These are phyloP conservation scores for Plasmodiophora brassicae DNA, from an alignment of 208 protist genomes.

Conservation along the genomic window DNA sequence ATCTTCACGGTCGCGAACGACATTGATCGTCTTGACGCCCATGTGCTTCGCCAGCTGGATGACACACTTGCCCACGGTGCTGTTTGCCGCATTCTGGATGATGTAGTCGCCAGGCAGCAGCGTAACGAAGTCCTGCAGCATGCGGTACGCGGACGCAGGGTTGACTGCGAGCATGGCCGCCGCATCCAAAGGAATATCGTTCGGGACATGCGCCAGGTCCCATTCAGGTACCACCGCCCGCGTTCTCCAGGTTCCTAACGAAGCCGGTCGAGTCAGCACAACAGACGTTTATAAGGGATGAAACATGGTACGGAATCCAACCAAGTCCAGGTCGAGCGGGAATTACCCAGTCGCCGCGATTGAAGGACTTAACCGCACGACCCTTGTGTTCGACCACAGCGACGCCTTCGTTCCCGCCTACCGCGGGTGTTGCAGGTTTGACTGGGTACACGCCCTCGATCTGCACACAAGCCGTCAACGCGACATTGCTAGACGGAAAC, in stretches of 20 bases:
- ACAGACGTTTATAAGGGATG: not conserved
- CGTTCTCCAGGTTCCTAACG: slow-evolving; percentile 55
- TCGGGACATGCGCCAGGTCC: slow-evolving; percentile 56
- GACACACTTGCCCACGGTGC: slow-evolving; percentile 63
- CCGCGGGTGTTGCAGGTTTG: slow-evolving; percentile 37
- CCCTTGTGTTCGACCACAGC: not conserved
- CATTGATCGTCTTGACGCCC: slow-evolving; percentile 67
- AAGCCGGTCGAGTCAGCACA: not conserved
- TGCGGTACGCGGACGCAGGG: slow-evolving; percentile 82
- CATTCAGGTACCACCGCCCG: slow-evolving; percentile 42
- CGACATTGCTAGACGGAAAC: too few relatives aligned
- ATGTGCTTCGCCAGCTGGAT: slow-evolving; percentile 62
- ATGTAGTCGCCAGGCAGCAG: slow-evolving; percentile 59
- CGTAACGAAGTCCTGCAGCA: slow-evolving; percentile 78
- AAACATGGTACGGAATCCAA: not conserved
- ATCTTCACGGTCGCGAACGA: slow-evolving; percentile 54
- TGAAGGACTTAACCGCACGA: slow-evolving; percentile 47
- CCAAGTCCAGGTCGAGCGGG: slow-evolving; percentile 70
- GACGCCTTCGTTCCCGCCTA: slow-evolving; percentile 20
- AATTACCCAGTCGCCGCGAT: slow-evolving; percentile 80
- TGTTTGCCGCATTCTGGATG: slow-evolving; percentile 69
- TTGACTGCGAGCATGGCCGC: slow-evolving; percentile 84
- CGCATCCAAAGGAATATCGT: slow-evolving; percentile 78
- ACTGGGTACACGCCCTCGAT: slow-evolving; percentile 64
- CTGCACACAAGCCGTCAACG: too few relatives aligned